These are phyloP conservation scores for Salix koriyanagi DNA, from an alignment of 345 rosid genomes.

Conservation along the genomic window DNA sequence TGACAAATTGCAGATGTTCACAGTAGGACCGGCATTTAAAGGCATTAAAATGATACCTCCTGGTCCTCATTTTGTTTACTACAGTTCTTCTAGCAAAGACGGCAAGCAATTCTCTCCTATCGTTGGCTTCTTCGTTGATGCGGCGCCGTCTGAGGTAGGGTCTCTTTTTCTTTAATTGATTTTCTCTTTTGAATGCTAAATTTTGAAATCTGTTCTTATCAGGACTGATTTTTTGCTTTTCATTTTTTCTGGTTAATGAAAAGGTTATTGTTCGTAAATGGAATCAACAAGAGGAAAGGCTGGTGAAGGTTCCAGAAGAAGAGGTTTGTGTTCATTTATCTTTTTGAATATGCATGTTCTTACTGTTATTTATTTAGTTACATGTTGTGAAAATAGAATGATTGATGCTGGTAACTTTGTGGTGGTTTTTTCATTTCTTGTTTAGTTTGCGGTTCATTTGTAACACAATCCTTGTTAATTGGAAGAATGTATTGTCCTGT, in stretches of 20 bases:
- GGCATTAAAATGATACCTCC: slow-evolving; percentile 98
- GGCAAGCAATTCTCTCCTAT: slow-evolving; percentile 85
- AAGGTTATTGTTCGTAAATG: slow-evolving; percentile 82
- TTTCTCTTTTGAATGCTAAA: not conserved
- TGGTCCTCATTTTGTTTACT: slow-evolving; percentile 79
- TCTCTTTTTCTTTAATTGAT: not conserved
- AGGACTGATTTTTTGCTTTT: not conserved
- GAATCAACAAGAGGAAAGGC: slow-evolving; percentile 65
- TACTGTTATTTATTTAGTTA: not conserved
- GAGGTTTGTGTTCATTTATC: slow-evolving; percentile 51
- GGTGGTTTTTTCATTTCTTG: too few species aligned
- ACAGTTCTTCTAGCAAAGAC: slow-evolving; percentile 76
- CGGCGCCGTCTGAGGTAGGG: slow-evolving; percentile 51
- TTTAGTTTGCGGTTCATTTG: too few species aligned
- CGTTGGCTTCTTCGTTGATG: slow-evolving; percentile 67
- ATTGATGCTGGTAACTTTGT: not conserved
- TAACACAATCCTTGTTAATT: too few species aligned
- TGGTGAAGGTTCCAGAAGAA: slow-evolving; percentile 61
- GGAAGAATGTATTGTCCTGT: too few species aligned
- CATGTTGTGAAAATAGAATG: not conserved
- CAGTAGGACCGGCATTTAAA: slow-evolving; percentile 68
- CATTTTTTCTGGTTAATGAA: slow-evolving; percentile 4
- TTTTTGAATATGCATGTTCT: not conserved
- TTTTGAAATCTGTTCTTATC: not conserved
- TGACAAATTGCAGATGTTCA: slow-evolving; percentile 46